Evolutionary conservation across 148 eudicot species (phyloP).

Genomic region (Fagopyrum tataricum): DNA sequence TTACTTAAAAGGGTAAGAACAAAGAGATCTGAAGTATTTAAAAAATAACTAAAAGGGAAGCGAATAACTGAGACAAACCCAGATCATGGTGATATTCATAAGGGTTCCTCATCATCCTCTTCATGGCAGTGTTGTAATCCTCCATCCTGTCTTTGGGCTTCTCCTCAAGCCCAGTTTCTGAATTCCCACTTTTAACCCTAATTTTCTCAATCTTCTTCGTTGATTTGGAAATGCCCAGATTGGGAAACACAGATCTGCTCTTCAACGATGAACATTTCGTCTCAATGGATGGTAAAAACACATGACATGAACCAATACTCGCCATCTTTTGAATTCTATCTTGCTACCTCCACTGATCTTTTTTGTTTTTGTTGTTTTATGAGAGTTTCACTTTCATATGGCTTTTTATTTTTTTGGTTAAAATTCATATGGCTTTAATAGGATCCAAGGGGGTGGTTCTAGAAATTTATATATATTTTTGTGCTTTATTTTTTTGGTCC

Average conservation of each 20-base stretch:
- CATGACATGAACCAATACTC: conserved; percentile 20
- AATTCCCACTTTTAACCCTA: conserved; percentile 33
- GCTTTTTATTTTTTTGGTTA: too few relatives aligned
- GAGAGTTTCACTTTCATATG: neutral
- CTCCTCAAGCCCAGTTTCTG: conserved; percentile 33
- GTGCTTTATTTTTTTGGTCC: neutral
- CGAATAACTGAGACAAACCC: conserved; percentile 38
- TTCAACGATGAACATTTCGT: conserved; percentile 13
- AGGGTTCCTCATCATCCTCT: conserved; percentile 84
- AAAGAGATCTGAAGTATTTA: neutral
- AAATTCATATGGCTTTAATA: neutral
- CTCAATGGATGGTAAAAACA: conserved; percentile 19
- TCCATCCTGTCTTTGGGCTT: conserved; percentile 45
- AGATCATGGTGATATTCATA: conserved; percentile 96
- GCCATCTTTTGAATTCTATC: conserved; percentile 23
- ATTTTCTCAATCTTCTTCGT: conserved; percentile 16
- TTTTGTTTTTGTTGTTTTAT: too few relatives aligned
- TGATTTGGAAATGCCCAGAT: conserved; percentile 13
- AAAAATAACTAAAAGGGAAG: neutral
- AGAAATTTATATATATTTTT: neutral
- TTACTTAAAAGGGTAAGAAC: neutral
- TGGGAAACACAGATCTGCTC: conserved; percentile 11
- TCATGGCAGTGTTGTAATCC: conserved; percentile 81
- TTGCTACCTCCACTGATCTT: neutral
- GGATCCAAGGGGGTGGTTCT: neutral